Conservation (phyloP, 306 rosid species). For the Malus asiatica region DNA sequence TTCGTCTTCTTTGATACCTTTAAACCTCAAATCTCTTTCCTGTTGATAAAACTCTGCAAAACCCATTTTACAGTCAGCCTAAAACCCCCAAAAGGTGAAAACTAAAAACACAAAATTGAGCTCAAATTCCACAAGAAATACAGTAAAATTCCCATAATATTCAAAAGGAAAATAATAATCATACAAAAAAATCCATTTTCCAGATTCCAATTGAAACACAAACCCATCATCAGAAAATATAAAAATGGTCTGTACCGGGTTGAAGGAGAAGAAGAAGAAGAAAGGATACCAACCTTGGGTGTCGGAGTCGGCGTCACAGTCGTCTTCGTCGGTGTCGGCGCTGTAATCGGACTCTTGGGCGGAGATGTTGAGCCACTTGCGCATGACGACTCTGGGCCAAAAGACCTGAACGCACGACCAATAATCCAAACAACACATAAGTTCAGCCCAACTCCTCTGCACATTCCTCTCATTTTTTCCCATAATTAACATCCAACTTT, state of each 20-base stretch:
- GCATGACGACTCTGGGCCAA: slow-evolving; percentile 66
- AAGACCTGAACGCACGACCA: slow-evolving; percentile 58
- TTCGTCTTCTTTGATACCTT: slow-evolving; percentile 24
- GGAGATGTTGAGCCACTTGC: slow-evolving; percentile 75
- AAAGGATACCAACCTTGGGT: slow-evolving; percentile 26
- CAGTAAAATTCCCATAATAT: neutral
- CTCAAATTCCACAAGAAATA: neutral
- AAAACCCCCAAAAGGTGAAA: slow-evolving; percentile 6
- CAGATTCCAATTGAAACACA: neutral
- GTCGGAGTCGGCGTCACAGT: slow-evolving; percentile 44
- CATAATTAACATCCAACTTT: slow-evolving; percentile 21
- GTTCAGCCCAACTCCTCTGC: slow-evolving; percentile 70
- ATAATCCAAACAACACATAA: slow-evolving; percentile 45
- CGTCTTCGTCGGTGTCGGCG: slow-evolving; percentile 55
- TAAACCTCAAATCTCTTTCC: slow-evolving; percentile 29
- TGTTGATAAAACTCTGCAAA: slow-evolving; percentile 21
- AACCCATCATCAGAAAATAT: neutral
- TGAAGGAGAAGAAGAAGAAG: neutral
- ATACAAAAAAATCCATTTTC: neutral
- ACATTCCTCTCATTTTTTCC: slow-evolving; percentile 38
- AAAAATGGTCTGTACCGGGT: neutral
- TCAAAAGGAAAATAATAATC: neutral
- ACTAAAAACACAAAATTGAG: neutral
- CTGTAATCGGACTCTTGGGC: slow-evolving; percentile 50
- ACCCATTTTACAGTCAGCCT: neutral